Evolutionary conservation across 768 basidiomycete species (phyloP).

Genomic region (Inosperma sp.): DNA sequence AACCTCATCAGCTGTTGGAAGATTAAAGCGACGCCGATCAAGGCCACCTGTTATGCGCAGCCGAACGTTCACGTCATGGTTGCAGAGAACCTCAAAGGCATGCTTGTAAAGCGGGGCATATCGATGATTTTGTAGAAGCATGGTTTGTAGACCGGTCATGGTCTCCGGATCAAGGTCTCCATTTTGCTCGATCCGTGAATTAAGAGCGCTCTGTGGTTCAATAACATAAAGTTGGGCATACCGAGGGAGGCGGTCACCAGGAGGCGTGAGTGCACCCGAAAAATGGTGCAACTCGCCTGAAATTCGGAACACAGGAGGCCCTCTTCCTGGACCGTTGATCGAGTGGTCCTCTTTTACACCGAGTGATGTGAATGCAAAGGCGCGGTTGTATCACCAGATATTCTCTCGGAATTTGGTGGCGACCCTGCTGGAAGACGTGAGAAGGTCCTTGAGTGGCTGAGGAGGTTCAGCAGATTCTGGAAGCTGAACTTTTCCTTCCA

Average conservation of each 20-base stretch:
- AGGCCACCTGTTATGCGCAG: neutral
- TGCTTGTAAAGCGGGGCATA: neutral
- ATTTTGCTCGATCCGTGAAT: neutral
- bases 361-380: constrained; percentile 5
- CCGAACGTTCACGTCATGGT: neutral
- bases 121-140: neutral
- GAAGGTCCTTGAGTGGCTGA: neutral
- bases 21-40: constrained; percentile 22
- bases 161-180: neutral
- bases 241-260: neutral
- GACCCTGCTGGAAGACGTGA: neutral
- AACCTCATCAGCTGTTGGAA: constrained; percentile 12
- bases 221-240: constrained; percentile 7
- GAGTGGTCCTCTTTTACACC: neutral
- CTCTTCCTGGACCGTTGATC: neutral
- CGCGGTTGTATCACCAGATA: constrained; percentile 4
- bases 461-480: neutral
- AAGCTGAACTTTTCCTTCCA: neutral
- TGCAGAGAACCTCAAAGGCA: neutral
- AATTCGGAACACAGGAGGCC: constrained; percentile 2
- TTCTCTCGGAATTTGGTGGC: neutral
- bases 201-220: neutral
- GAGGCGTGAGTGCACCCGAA: neutral
- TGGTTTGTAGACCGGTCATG: neutral
- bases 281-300: neutral